phyloP scores from a whole-genome alignment of 352 stramenopile genomes.

The Phytophthora crassamura region DNA sequence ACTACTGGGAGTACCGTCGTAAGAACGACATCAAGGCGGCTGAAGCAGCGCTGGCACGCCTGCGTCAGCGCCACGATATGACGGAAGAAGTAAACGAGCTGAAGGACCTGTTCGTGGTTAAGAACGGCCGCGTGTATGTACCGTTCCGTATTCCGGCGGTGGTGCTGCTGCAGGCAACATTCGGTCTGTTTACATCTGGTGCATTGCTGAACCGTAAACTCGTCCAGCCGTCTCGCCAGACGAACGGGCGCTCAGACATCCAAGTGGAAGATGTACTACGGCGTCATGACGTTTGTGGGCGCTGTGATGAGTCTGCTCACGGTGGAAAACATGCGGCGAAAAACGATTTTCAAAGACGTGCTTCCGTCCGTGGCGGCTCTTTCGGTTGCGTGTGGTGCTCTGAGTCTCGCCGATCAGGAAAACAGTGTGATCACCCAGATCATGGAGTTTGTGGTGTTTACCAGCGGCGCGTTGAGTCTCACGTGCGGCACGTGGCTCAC shows the following conservation, averaged over 20 bases:
- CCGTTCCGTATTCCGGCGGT: constrained; percentile 73
- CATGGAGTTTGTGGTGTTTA: no score
- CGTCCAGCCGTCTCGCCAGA: constrained; percentile 56
- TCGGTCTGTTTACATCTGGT: constrained; percentile 75
- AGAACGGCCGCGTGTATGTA: constrained; percentile 69
- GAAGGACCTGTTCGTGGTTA: constrained; percentile 71
- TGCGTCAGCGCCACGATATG: constrained; percentile 88
- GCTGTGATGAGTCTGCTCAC: no score
- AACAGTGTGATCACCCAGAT: no score
- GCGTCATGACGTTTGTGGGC: constrained; percentile 75
- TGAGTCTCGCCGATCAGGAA: no score
- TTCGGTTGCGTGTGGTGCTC: no score
- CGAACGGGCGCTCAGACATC: constrained; percentile 68
- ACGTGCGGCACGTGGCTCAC: constrained; percentile 86
- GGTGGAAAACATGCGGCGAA: no score
- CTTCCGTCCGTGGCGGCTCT: no score
- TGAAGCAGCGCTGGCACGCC: constrained; percentile 63
- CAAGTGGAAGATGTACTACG: constrained; percentile 84
- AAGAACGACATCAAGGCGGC: constrained; percentile 67
- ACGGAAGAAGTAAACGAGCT: constrained; percentile 77
- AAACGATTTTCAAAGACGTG: no score
- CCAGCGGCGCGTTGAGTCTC: constrained; percentile 69
- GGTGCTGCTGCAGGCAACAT: constrained; percentile 66
- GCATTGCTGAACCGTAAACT: constrained; percentile 68
- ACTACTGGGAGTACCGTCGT: constrained; percentile 79